Evolutionary conservation across 768 basidiomycete species (phyloP).

Genomic region (Hygrocybe punicea): DNA sequence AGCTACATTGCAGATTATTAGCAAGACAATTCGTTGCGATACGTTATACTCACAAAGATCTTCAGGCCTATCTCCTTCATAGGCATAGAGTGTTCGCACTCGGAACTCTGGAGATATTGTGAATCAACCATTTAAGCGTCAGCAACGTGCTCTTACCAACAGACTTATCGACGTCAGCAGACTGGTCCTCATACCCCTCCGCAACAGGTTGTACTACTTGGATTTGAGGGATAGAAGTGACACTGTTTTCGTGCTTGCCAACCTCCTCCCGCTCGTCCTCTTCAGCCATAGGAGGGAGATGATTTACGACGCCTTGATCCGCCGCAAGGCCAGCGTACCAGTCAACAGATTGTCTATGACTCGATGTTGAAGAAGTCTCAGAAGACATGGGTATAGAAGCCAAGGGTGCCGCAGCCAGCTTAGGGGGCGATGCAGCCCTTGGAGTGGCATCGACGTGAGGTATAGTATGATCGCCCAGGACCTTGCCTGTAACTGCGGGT

Average conservation of each 20-base stretch:
- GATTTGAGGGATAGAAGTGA: constrained; percentile 50
- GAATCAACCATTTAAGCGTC: constrained; percentile 1
- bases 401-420: constrained; percentile 19
- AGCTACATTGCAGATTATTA: constrained; percentile 38
- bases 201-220: constrained; percentile 48
- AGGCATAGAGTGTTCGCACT: constrained; percentile 79
- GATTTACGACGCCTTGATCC: constrained; percentile 48
- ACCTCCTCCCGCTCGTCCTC: constrained; percentile 59
- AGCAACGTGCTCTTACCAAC: constrained; percentile 44
- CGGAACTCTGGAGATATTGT: constrained; percentile 52
- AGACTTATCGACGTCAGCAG: constrained; percentile 71
- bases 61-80: constrained; percentile 80
- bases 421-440: constrained; percentile 43
- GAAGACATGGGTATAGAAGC: constrained; percentile 28
- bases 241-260: constrained; percentile 9
- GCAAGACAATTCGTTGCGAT: not conserved
- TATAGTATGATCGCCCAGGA: constrained; percentile 71
- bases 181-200: constrained; percentile 45
- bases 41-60: constrained; percentile 67
- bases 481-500: constrained; percentile 65
- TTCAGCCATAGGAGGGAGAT: constrained; percentile 52
- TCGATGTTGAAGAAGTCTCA: constrained; percentile 20
- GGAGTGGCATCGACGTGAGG: constrained; percentile 64
- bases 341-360: constrained; percentile 76
- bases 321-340: constrained; percentile 90